phyloP scores from a whole-genome alignment of 495 filamentous ascomycete species.

The Amniculicola lignicola region DNA sequence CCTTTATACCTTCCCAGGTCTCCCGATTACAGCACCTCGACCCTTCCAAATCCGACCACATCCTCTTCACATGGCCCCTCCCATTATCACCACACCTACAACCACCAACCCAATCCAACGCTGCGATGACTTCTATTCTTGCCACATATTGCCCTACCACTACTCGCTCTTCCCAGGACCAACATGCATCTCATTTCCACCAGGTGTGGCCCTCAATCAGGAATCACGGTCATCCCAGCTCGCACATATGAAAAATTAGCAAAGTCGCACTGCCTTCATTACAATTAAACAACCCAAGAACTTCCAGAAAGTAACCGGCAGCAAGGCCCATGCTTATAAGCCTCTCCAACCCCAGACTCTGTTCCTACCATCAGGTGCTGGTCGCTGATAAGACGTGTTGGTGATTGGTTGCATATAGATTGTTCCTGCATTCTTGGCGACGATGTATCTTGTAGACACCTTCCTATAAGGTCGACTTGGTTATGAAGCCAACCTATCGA shows the following conservation, averaged over 20 bases:
- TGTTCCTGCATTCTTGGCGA: conserved; percentile 26
- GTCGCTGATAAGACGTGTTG: background rate
- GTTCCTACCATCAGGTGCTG: too few relatives aligned
- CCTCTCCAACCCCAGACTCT: conserved; percentile 4
- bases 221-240: conserved; percentile 3
- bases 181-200: conserved; percentile 5
- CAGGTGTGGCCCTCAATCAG: conserved; percentile 2
- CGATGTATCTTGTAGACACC: conserved; percentile 1
- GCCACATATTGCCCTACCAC: background rate
- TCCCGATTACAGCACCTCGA: background rate
- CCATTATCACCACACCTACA: too few relatives aligned
- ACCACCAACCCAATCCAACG: too few relatives aligned
- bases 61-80: background rate
- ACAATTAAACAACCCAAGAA: background rate
- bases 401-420: conserved; percentile 18
- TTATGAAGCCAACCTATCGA: background rate
- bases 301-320: conserved; percentile 6
- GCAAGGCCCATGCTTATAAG: background rate
- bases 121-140: conserved; percentile 6
- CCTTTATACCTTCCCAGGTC: background rate
- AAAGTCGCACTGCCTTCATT: conserved; percentile 5
- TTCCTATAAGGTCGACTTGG: conserved; percentile 7
- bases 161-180: background rate
- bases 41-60: background rate
- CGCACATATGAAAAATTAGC: background rate